Base-by-base conservation (phyloP, 2,329 filamentous ascomycete species). In the Lachnellula willkommii region DNA sequence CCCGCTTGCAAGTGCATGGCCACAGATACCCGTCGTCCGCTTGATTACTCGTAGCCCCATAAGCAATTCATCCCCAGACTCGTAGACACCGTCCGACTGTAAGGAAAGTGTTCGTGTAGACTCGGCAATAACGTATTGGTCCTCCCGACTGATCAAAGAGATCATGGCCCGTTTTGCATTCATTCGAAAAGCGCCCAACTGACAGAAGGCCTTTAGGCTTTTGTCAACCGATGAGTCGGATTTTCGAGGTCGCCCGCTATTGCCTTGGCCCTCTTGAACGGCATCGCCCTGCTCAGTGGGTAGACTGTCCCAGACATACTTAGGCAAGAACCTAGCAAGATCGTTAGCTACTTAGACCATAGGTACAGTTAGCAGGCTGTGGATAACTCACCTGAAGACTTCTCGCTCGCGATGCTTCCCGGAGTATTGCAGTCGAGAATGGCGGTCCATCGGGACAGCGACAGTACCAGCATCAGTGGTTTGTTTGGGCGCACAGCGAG, bases 171-270 rank as follows among this genome's bases (percentile, higher is more conserved):
- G 72, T 55, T 74, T 72, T 36, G 72, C 72, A 35, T 72, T 66
- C 52, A 80, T 67, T 0, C 75, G 70, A 20, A 79, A 66, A 1
- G 77, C 71, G 7, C 72, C 73, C n/a, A 80, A 69, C 64, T 80
- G 77, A 1, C 77, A 66, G 52, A 72, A 69, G 5, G 71, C 69
- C 6, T 68, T 68, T 43, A 77, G 69, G 45, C 70, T 70, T 2
- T 72, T 73, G 61, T 73, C 76, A 17, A 40, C 32, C 17, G 47
- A n/a, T 17, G 45, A 35, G 35, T n/a, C 9, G 22, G 45, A 7
- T 22, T 20, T 17, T 4, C 45, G 45, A 24, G 20, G 15, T 42
- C 1, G 42, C 20, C 17, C 45, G 28, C 24, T 12, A 24, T 37
- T 9, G 20, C 17, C 51, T 40, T 47, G 22, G 5, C 5, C 42